A percentile compares a stretch with the other conserved stretches of the same genome.
phyloP scores from a whole-genome alignment of 2,329 filamentous ascomycete genomes.

The Apiospora malaysiana region DNA sequence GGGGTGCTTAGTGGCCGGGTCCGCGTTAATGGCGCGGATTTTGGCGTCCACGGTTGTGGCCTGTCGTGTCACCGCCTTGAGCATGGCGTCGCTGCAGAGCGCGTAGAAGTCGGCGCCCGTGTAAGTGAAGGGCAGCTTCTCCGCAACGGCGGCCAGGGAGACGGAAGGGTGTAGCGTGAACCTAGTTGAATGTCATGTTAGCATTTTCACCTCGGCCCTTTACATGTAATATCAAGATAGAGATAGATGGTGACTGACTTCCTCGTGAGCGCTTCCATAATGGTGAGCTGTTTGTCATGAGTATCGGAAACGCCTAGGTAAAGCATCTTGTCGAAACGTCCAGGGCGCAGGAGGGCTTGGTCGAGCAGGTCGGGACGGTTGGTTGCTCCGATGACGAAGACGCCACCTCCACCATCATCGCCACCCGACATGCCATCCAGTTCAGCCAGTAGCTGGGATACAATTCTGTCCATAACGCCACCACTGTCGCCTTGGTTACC shows the following conservation, averaged over 20 bases:
- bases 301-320: constrained; percentile 96
- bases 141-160: constrained; percentile 76
- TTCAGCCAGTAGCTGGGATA: constrained; percentile 92
- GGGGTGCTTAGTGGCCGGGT: constrained; percentile 46
- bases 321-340: constrained; percentile 97
- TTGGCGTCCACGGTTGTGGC: constrained; percentile 84
- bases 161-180: constrained; percentile 84
- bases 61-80: constrained; percentile 95
- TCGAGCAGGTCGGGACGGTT: constrained; percentile 94
- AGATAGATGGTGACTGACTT: constrained; percentile 66
- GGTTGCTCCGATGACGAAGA: constrained; percentile 96
- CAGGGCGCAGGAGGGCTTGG: constrained; percentile 85
- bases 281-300: constrained; percentile 93
- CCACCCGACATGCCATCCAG: constrained; percentile 97
- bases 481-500: constrained; percentile 97
- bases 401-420: constrained; percentile 78
- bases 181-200: constrained; percentile 49
- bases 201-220: not conserved
- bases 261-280: constrained; percentile 89
- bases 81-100: constrained; percentile 96
- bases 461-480: constrained; percentile 97
- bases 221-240: not conserved
- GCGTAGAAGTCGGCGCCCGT: constrained; percentile 98
- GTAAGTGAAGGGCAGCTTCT: constrained; percentile 88
- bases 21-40: constrained; percentile 71